Evolutionary conservation across 2,329 filamentous ascomycete species (phyloP).

Genomic region (Zymoseptoria brevis): DNA sequence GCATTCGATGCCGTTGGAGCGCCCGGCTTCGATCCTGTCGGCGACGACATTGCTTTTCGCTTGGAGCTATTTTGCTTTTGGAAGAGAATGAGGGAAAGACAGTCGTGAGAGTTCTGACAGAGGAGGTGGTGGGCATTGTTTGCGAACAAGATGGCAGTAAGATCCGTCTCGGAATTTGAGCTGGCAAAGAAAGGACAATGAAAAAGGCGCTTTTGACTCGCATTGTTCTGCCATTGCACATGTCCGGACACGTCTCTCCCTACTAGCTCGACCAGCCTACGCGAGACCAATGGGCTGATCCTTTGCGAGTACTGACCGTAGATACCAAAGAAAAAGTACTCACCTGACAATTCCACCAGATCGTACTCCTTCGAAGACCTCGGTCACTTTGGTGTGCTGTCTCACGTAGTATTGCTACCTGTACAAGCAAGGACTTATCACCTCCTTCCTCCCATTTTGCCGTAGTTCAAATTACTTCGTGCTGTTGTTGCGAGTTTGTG

Average conservation of each 20-base stretch:
- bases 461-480: slow-evolving; percentile 58
- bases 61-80: neutral
- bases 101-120: neutral
- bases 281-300: neutral
- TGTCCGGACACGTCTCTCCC: neutral
- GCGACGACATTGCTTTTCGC: neutral
- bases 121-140: neutral
- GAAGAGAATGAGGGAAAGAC: neutral
- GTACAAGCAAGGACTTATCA: neutral
- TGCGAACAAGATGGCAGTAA: neutral
- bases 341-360: neutral
- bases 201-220: neutral
- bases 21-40: neutral
- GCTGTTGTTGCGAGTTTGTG: slow-evolving; percentile 76
- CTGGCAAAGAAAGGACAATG: neutral
- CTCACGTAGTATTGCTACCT: neutral
- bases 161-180: neutral
- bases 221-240: neutral
- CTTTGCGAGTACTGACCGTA: neutral
- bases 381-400: neutral
- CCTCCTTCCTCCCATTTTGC: slow-evolving; percentile 3
- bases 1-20: neutral
- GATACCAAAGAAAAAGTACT: neutral
- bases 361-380: neutral
- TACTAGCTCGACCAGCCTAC: neutral